phyloP scores from a whole-genome alignment of 495 filamentous ascomycete species.

The Friedmanniomyces simplex region DNA sequence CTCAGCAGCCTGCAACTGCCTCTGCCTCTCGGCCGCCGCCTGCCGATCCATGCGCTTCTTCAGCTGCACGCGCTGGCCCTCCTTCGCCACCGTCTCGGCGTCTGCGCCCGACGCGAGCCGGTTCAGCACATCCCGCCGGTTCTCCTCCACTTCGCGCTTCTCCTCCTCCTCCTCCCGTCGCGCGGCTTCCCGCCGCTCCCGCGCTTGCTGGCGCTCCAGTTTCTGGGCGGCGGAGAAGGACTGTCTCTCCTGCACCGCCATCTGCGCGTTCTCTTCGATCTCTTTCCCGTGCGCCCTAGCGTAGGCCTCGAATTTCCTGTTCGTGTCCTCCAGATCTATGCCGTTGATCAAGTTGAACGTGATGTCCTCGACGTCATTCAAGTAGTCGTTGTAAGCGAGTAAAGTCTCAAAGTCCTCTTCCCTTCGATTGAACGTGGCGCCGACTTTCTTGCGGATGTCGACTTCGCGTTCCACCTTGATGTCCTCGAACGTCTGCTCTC shows the following conservation, averaged over 20 bases:
- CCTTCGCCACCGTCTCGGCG: constrained; percentile 41
- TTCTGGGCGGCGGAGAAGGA: constrained; percentile 44
- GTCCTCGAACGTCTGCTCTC: constrained; percentile 81
- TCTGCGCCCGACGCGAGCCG: constrained; percentile 41
- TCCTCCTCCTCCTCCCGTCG: constrained; percentile 48
- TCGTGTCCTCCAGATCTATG: constrained; percentile 56
- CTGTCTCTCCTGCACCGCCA: constrained; percentile 44
- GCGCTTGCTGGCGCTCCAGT: constrained; percentile 59
- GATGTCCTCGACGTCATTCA: constrained; percentile 83
- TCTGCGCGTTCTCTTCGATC: constrained; percentile 45
- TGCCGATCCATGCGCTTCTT: constrained; percentile 47
- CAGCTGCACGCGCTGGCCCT: constrained; percentile 53
- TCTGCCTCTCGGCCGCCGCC: constrained; percentile 25
- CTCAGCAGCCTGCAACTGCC: constrained; percentile 20
- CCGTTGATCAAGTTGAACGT: constrained; percentile 77
- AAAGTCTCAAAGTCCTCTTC: constrained; percentile 84
- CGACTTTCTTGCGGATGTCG: constrained; percentile 74
- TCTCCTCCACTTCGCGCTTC: constrained; percentile 47
- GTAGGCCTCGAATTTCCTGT: constrained; percentile 57
- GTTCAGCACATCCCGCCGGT: constrained; percentile 48
- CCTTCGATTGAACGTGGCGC: constrained; percentile 71
- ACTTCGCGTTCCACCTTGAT: constrained; percentile 86
- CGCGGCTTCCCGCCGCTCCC: constrained; percentile 43
- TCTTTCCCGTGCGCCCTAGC: constrained; percentile 53
- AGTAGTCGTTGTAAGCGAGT: constrained; percentile 80